Base-by-base conservation (phyloP, 495 filamentous ascomycete species). In the Clohesyomyces aquaticus region DNA sequence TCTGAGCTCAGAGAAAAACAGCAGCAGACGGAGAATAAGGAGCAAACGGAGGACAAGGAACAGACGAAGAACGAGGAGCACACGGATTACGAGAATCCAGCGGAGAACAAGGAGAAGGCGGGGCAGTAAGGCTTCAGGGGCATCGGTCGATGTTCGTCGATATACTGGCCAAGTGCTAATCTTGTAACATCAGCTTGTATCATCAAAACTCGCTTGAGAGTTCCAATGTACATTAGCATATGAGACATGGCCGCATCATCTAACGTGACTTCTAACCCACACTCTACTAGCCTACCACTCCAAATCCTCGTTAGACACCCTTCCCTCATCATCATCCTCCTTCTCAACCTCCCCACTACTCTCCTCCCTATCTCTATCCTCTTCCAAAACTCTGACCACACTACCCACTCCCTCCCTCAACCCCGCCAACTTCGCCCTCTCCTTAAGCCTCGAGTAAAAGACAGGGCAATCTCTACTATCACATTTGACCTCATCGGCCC, bases 391-490 rank as follows among this genome's bases (percentile, higher is more conserved):
- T 41, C 66, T 63, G n/a, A 76, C 26, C 1, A 75, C 73, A 42
- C 43, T 61, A 0, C 61, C 74, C 10, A 73, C 61, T 3, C 71
- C 62, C 11, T 55, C 75, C 75, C 71, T 86, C 66, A 87, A 81
- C 62, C 79, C 84, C 57, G 77, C 79, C 65, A 89, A 79, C 73
- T 80, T 76, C 11, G 87, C 80, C 58, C 74, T 72, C 75, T 92
- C 87, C 75, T 88, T 88, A 11, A 88, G 84, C 53, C 95, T 77
- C 1, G 88, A 88, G 73, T 97, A 98, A 69, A 94, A 97, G 2
- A 96, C 90, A 0, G 92, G 89, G 72, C 94, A 98, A 75, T 96
- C 94, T 74, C 86, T 82, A 66, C 89, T 96, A 70, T 96, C 91
- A 73, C 94, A 98, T 35, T 73, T 82, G 35, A 96, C 87, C 28